These are phyloP conservation scores for Penicillium capsulatum DNA, from an alignment of 2,329 filamentous ascomycete genomes.

Conservation along the genomic window DNA sequence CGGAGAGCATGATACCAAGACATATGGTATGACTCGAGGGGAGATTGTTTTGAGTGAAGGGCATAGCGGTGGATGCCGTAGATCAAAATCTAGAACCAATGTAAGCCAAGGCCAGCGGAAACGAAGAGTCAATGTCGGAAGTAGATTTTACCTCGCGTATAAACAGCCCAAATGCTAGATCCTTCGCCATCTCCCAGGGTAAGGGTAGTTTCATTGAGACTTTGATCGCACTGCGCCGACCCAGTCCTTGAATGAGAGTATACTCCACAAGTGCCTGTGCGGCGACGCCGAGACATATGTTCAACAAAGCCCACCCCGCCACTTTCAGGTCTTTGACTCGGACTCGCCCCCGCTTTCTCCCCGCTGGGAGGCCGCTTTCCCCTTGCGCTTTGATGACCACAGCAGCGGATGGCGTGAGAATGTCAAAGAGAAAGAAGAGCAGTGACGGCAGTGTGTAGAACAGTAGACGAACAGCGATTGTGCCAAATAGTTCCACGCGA, in stretches of 20 bases:
- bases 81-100: constrained; percentile 24
- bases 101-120: constrained; percentile 6
- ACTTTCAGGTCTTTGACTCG: constrained; percentile 48
- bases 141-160: constrained; percentile 53
- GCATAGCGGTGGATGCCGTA: constrained; percentile 71
- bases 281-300: constrained; percentile 51
- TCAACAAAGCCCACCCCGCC: constrained; percentile 52
- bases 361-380: constrained; percentile 46
- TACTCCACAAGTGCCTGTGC: constrained; percentile 56
- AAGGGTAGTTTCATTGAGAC: constrained; percentile 58
- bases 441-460: constrained; percentile 72
- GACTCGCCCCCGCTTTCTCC: constrained; percentile 36
- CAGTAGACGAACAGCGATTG: constrained; percentile 61
- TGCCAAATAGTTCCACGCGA: constrained; percentile 69
- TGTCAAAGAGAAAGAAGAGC: constrained; percentile 69
- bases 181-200: constrained; percentile 58
- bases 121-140: no score
- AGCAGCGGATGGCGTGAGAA: constrained; percentile 63
- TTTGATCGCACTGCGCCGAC: constrained; percentile 53
- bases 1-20: constrained; percentile 55
- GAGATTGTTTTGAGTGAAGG: constrained; percentile 58
- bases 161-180: constrained; percentile 51
- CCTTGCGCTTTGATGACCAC: constrained; percentile 66
- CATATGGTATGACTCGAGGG: constrained; percentile 52
- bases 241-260: constrained; percentile 51